Percentiles rank a stretch among this genome's conserved stretches.
These are phyloP conservation scores for Aegilops speltoides DNA, from an alignment of 176 grass and related monocot genomes.

Conservation along the genomic window DNA sequence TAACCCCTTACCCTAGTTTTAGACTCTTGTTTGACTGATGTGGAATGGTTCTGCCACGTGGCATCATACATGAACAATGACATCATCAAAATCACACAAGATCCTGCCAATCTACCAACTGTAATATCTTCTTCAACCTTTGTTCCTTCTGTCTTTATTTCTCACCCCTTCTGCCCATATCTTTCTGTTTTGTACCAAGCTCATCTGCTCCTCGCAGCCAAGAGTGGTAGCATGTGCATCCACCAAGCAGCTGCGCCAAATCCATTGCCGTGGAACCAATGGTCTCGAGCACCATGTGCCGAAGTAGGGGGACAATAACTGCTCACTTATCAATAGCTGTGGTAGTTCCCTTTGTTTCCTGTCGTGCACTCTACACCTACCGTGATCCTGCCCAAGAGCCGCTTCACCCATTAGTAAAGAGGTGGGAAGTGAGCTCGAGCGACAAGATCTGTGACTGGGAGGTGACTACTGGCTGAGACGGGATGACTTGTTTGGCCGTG, in stretches of 20 bases:
- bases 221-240: not conserved
- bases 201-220: not conserved
- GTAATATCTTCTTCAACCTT: not conserved
- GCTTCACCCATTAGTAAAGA: not conserved
- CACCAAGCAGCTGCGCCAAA: not conserved
- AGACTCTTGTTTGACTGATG: not conserved
- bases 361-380: not conserved
- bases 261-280: not conserved
- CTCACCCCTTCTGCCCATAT: not conserved
- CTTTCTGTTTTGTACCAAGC: not conserved
- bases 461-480: not conserved
- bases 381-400: not conserved
- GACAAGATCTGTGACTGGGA: not conserved
- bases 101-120: not conserved
- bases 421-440: not conserved
- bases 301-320: slow-evolving; percentile 1
- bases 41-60: not conserved
- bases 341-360: not conserved
- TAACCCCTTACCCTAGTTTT: not conserved
- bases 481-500: not conserved
- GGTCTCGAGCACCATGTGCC: not conserved
- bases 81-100: not conserved
- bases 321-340: not conserved
- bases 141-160: not conserved
- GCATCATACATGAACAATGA: not conserved